These are phyloP conservation scores for Rhynchospora pubera DNA, from an alignment of 176 grass and related monocot species.

Conservation along the genomic window DNA sequence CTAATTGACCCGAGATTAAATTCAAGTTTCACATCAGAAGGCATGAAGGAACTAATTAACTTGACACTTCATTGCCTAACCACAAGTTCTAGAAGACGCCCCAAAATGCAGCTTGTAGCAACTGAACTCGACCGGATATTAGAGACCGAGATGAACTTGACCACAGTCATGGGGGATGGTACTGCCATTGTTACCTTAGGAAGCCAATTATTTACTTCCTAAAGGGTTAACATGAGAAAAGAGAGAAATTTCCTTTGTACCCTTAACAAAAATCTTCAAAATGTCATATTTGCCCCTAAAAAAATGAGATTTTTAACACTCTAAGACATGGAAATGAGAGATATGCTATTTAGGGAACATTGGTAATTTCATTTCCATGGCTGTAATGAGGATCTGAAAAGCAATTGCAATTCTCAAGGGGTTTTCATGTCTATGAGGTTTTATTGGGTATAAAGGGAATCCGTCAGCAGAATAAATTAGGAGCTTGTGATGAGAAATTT, in stretches of 20 bases:
- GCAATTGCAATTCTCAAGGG: background rate
- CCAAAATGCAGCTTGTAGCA: conserved; percentile 53
- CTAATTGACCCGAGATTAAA: conserved; percentile 49
- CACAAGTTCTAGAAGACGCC: conserved; percentile 43
- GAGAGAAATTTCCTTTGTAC: background rate
- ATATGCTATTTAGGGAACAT: no score
- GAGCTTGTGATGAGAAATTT: background rate
- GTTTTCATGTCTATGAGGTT: background rate
- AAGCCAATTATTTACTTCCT: conserved; percentile 85
- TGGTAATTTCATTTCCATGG: background rate
- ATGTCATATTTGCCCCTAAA: background rate
- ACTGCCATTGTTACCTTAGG: conserved; percentile 89
- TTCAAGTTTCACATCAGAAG: conserved; percentile 73
- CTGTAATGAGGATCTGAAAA: background rate
- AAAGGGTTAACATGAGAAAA: conserved; percentile 23
- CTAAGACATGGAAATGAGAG: background rate
- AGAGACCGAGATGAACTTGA: conserved; percentile 87
- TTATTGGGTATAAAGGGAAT: background rate
- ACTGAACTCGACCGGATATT: conserved; percentile 73
- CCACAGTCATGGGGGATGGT: conserved; percentile 90
- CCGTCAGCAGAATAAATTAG: background rate
- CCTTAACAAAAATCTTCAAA: conserved; percentile 9
- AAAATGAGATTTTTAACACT: background rate
- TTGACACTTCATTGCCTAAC: conserved; percentile 61
- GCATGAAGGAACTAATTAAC: conserved; percentile 59